Base-by-base conservation (phyloP, 768 basidiomycete species). In the Boletus reticulatus region DNA sequence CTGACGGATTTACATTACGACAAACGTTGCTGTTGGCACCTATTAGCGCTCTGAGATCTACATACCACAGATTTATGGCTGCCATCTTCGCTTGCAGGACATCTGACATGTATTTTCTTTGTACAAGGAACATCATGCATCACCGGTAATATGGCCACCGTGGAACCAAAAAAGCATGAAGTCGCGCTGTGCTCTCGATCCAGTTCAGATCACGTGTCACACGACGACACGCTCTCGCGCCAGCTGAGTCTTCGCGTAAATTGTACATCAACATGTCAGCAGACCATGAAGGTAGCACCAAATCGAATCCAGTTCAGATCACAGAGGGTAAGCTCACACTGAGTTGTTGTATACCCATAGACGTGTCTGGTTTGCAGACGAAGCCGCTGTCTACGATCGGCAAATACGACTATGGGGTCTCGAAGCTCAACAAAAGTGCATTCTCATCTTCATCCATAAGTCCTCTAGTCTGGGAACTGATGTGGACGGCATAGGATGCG, bases 331-430 rank as follows among this genome's bases (percentile, higher is more conserved):
- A 78, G 70, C 73, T 75, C 34, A 19, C 20, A 22, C 22, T 48
- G 34, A 19, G 19, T n/a, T 51, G n/a, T 22, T 6, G 29, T 52
- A 43, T 58, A 20, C n/a, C 36, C 16, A 29, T 36, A 42, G 49
- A 50, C 50, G 34, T 42, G 38, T 53, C 52, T 36, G 13, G 34
- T 36, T 29, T 16, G 42, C 55, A 83, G 81, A 83, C 64, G 81
- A 87, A 62, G 85, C 84, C n/a, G 92, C 89, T 14, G 80, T 97
- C 24, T 97, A 98, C 71, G 97, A 98, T 71, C 86, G 96, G 27
- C 95, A 98, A 72, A 97, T 98, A 77, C 85, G 96, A 31, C 75
- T 98, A 62, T 99, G 97, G 97, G 97, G 97, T 43, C 83, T 98
- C 41, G 97, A 98, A 70, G 97, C 97, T 36, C 97, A 99, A 70